Evolutionary conservation across 169 alveolate genomes (phyloP), one percentile per base, ranked within the genome.

Genomic region (Eimeria nieschulzi): DNA sequence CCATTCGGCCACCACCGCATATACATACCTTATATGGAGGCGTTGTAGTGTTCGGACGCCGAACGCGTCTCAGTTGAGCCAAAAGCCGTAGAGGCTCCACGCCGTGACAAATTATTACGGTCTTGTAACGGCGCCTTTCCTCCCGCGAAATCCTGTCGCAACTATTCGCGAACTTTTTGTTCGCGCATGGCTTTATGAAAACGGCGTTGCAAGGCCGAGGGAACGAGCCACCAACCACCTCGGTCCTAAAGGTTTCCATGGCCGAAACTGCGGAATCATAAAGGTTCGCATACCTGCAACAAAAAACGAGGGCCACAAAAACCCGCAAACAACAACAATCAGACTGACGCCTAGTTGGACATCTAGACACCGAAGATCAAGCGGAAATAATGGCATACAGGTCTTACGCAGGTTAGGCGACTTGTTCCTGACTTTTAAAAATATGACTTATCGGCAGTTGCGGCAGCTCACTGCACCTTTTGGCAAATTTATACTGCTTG

Each of bases 1-100:
- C 93, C 88, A 90, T 76, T 1, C 90, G 90, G 26, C 93, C 93
- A 10, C 93, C 93, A 19, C 93, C 93, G 9, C 86, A 83, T 19
- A 90, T 83, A 54, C 93, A 76, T n/a, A 90, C 93, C 33, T 61
- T 82, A 68, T 82, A 82, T 33, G 90, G 90, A 9, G 46, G 64
- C 33, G 64, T 19, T 21, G 55, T 54, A 82, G 2, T 63, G 76
- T 10, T 55, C 63, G 64, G 79, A 46, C 64, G 23, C 79, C 10
- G 90, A 19, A 12, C 21, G 39, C 59, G 39, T 26, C 68, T 59
- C n/a, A 19, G 68, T 59, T 59, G 68, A 59, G 19, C 64, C 79
- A 54, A 82, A 15, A 12, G 46, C 1, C 64, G 12, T 63, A 59
- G 79, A 39, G 79, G 63, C 53, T 25, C n/a, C 54, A 8, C 7